Base-by-base conservation (phyloP, 495 filamentous ascomycete genomes). In the Aspergillus steynii region DNA sequence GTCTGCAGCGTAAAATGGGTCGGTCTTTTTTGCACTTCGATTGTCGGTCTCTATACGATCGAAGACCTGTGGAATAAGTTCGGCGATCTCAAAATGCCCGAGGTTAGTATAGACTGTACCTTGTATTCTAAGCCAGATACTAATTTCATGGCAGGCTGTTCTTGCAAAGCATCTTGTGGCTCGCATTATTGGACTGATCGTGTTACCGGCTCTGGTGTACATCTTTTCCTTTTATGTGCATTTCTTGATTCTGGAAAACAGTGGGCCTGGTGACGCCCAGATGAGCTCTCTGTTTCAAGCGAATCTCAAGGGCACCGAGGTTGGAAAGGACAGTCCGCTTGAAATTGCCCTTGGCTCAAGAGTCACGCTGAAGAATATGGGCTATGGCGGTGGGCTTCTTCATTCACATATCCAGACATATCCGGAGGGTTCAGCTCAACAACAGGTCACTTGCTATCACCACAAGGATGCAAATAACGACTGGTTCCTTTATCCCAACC, bases 391-490 rank as follows among this genome's bases (percentile, higher is more conserved):
- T 70, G 95, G 95, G 64, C 86, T 99, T n/a, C 85, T 99, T 54
- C 95, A 99, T 77, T 96, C 92, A 42, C 96, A 98, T 79, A 86
- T 98, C 63, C 95, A 99, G 75, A 91, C 94, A 14, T 99, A 90
- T 67, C 95, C 95, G 0, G 96, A 99, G 74, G 95, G 95, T 32
- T 98, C 96, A 14, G 74, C 74, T 6, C 95, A 99, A 75, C 96
- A 99, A 68, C 95, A 99, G 74, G 89, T 99, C 56, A 99, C 95
- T 32, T 99, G 95, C 78, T 99, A 99, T 72, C 95, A 99, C 74
- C 95, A 99, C 81, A 99, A 99, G 71, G 95, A 99, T 83, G 86
- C 95, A 66, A 99, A 99, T 80, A 99, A 99, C 68, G 96, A 99
- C 76, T 99, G 95, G 95, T 97, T 93, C 75, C 96, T 99, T 72